Conservation (phyloP, 495 filamentous ascomycete species). For the Parachaetomium inaequale region DNA sequence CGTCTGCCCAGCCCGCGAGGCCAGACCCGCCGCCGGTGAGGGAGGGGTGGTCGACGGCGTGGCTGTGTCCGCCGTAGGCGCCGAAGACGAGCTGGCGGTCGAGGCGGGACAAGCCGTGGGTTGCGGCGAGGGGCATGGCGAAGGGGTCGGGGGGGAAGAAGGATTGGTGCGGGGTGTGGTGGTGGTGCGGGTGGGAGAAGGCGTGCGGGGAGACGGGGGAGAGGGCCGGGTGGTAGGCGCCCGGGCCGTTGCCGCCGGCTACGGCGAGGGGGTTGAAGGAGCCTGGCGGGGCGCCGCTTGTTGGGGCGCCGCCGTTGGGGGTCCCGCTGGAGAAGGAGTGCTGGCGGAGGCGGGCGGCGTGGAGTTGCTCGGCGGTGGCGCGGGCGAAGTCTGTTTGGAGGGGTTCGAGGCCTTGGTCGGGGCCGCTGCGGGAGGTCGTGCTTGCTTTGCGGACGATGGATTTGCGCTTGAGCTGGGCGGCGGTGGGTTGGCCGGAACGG, state of each 20-base stretch:
- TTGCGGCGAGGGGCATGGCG: conserved; percentile 31
- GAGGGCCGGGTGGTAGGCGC: conserved; percentile 40
- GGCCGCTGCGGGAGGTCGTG: conserved; percentile 34
- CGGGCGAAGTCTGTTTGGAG: conserved; percentile 40
- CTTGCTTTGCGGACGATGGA: conserved; percentile 42
- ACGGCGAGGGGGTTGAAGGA: conserved; percentile 43
- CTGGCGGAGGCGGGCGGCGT: conserved; percentile 38
- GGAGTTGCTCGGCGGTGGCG: conserved; percentile 30
- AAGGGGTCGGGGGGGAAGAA: conserved; percentile 49
- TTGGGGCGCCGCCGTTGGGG: conserved; percentile 12
- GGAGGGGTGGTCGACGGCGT: conserved; percentile 21
- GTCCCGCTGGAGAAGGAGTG: conserved; percentile 37
- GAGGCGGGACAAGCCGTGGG: conserved; percentile 56
- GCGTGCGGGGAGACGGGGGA: conserved; percentile 46
- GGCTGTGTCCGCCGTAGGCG: conserved; percentile 54
- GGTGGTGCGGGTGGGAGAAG: conserved; percentile 35
- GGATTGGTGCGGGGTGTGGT: conserved; percentile 37
- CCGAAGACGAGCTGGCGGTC: conserved; percentile 77
- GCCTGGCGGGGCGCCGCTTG: conserved; percentile 8
- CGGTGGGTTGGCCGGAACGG: conserved; percentile 29
- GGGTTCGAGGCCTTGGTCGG: conserved; percentile 39
- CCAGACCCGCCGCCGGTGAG: conserved; percentile 12
- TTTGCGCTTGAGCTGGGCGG: conserved; percentile 42
- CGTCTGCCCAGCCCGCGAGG: conserved; percentile 26
- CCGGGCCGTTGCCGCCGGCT: conserved; percentile 38